Base-by-base conservation (phyloP, 2,329 filamentous ascomycete genomes). In the Colletotrichum higginsianum region DNA sequence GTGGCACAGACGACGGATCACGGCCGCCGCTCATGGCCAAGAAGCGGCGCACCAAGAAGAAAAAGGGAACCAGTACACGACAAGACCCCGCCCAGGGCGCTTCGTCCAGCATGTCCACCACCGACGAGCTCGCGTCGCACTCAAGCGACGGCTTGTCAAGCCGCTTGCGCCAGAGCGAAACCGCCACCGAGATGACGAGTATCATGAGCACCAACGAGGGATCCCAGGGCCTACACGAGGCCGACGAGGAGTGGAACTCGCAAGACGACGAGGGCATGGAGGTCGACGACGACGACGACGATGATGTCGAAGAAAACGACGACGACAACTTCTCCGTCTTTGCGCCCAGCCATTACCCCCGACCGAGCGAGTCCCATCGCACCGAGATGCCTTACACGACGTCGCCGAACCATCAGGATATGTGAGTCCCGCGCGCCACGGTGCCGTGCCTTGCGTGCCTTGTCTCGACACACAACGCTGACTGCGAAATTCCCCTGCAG, bases 291-390 rank as follows among this genome's bases (percentile, higher is more conserved):
- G 81, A 67, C 52, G 26, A 68, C 53, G 85, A 87, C 56, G 82
- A 84, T 35, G 81, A 67, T 55, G 85, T 87, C 57, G 82, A 67
- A 57, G 85, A 87, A 55, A 82, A 84, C 47, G 26, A 53, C 52
- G 26, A 68, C 52, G 85, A 87, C 57, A 82, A 84, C 47, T 77
- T 78, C n/a, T 86, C 85, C 7, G 74, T 84, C 16, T 86, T 86
- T 69, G 79, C 85, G 11, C 76, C 79, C 44, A 84, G 81, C 67
- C 80, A 81, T 56, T 84, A 84, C 71, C 84, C 82, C 3, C 76
- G 78, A 18, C 74, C 81, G n/a, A 73, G 81, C 26, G 75, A 78
- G 52, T 76, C 79, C 35, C 81, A 83, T 71, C 79, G 79, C 21
- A 75, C 80, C 26, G 82, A 82, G 60, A 78, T 80, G 61, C 79